These are phyloP conservation scores for Diversispora epigaea DNA, from an alignment of 192 early-diverging fungal species.

Conservation along the genomic window DNA sequence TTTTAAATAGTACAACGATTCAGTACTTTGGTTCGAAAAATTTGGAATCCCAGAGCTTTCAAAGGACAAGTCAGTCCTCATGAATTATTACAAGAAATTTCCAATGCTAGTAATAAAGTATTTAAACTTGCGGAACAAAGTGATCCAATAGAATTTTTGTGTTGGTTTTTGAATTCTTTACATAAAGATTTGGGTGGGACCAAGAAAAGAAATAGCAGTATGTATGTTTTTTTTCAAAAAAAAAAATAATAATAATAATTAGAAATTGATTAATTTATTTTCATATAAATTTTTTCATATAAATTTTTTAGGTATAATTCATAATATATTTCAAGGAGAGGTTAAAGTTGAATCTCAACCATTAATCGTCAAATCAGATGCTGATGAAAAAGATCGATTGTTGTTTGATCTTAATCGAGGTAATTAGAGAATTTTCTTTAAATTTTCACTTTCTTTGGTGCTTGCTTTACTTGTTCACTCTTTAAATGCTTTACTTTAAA, in stretches of 20 bases:
- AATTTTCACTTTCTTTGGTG: not conserved
- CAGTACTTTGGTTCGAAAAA: slow-evolving; percentile 77
- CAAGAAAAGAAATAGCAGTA: slow-evolving; percentile 68
- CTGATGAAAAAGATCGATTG: slow-evolving; percentile 42
- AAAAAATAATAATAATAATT: not conserved
- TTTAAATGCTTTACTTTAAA: not conserved
- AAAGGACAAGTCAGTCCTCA: slow-evolving; percentile 96
- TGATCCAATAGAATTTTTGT: slow-evolving; percentile 85
- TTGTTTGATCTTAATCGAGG: slow-evolving; percentile 47
- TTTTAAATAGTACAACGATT: slow-evolving; percentile 65
- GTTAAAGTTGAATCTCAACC: slow-evolving; percentile 70
- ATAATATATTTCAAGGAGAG: slow-evolving; percentile 85
- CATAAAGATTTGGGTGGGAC: slow-evolving; percentile 84
- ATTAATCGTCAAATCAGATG: slow-evolving; percentile 47
- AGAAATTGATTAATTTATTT: not conserved
- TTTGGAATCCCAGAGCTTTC: slow-evolving; percentile 91
- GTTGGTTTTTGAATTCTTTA: slow-evolving; percentile 90
- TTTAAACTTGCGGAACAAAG: slow-evolving; percentile 79
- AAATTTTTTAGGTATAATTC: slow-evolving; percentile 54
- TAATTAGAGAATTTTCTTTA: slow-evolving; percentile 9
- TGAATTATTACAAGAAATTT: slow-evolving; percentile 91
- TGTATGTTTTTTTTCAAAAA: slow-evolving; percentile 19
- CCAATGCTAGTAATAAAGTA: slow-evolving; percentile 71
- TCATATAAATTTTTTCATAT: not conserved
- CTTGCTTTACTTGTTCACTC: not conserved